Percentiles rank a stretch among this genome's conserved stretches.
Conservation (phyloP, 2,329 filamentous ascomycete genomes). For the Cytospora piceicola region DNA sequence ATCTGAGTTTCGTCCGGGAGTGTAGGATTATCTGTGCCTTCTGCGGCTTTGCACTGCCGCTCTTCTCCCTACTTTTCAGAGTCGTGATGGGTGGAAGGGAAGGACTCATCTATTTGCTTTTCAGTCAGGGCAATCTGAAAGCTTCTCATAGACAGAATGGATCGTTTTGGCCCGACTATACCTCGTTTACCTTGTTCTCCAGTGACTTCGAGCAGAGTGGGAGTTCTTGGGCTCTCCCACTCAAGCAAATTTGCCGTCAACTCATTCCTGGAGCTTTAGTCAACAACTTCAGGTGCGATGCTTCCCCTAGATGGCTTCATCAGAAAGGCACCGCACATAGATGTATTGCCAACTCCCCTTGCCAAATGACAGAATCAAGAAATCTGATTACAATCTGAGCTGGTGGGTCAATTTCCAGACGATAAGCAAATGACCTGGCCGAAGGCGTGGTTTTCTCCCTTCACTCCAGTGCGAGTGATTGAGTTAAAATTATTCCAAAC, state of each 20-base stretch:
- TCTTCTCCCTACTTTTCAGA: conserved; percentile 15
- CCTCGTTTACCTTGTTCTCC: not conserved
- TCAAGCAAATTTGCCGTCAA: not conserved
- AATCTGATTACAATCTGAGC: too few relatives aligned
- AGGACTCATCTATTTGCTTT: conserved; percentile 13
- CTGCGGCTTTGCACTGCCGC: not conserved
- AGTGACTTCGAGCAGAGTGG: not conserved
- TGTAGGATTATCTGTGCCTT: conserved; percentile 11
- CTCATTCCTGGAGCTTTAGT: too few relatives aligned
- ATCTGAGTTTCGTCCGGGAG: conserved; percentile 8
- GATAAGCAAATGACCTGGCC: too few relatives aligned
- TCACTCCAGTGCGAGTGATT: too few relatives aligned
- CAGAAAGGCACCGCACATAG: too few relatives aligned
- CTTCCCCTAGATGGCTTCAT: too few relatives aligned
- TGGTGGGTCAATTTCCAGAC: too few relatives aligned
- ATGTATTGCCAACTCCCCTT: too few relatives aligned
- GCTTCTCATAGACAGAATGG: conserved; percentile 16
- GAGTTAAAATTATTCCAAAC: too few relatives aligned
- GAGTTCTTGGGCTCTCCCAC: not conserved
- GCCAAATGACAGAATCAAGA: too few relatives aligned
- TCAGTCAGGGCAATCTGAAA: conserved; percentile 11
- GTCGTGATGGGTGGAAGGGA: conserved; percentile 9
- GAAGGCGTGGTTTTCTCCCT: too few relatives aligned
- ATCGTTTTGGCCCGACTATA: conserved; percentile 1
- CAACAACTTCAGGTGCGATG: too few relatives aligned